Percentiles rank a stretch among this genome's conserved stretches.
Evolutionary conservation across 371 early-diverging fungal species (phyloP).

Genomic region (Mucor sp.): DNA sequence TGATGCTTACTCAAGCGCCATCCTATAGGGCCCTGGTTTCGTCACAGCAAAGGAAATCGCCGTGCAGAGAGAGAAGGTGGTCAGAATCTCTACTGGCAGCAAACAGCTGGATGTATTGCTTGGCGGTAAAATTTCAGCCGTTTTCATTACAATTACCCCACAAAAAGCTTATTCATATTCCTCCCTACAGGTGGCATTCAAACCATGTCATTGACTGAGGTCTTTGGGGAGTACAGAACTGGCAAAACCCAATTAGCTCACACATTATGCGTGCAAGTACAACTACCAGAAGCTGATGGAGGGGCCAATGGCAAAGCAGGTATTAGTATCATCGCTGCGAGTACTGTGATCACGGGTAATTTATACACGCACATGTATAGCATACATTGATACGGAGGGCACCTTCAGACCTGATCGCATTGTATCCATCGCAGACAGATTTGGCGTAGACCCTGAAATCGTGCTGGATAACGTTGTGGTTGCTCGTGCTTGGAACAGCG

Average conservation of each 20-base stretch:
- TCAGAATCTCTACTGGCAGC: conserved; percentile 88
- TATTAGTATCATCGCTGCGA: neutral
- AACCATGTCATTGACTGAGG: conserved; percentile 88
- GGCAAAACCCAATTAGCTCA: conserved; percentile 85
- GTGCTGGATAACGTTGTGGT: conserved; percentile 71
- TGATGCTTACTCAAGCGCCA: neutral
- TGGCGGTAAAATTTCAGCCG: conserved; percentile 55
- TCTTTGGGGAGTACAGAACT: conserved; percentile 80
- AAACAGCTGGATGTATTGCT: conserved; percentile 88
- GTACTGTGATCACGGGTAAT: conserved; percentile 7
- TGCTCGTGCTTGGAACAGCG: conserved; percentile 82
- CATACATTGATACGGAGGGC: conserved; percentile 87
- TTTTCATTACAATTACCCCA: conserved; percentile 7
- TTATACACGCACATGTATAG: conserved; percentile 29
- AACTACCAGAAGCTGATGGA: conserved; percentile 63
- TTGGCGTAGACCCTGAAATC: conserved; percentile 65
- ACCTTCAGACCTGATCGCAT: conserved; percentile 83
- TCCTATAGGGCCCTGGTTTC: conserved; percentile 58
- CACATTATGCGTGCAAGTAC: conserved; percentile 79
- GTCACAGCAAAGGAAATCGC: conserved; percentile 88
- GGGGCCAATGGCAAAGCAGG: conserved; percentile 74
- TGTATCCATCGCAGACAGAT: conserved; percentile 74
- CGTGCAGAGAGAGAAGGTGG: conserved; percentile 76
- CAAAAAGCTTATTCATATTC: neutral
- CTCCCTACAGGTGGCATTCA: conserved; percentile 80